Evolutionary conservation across 129 eudicot genomes (phyloP).

Genomic region (Calendula officinalis): DNA sequence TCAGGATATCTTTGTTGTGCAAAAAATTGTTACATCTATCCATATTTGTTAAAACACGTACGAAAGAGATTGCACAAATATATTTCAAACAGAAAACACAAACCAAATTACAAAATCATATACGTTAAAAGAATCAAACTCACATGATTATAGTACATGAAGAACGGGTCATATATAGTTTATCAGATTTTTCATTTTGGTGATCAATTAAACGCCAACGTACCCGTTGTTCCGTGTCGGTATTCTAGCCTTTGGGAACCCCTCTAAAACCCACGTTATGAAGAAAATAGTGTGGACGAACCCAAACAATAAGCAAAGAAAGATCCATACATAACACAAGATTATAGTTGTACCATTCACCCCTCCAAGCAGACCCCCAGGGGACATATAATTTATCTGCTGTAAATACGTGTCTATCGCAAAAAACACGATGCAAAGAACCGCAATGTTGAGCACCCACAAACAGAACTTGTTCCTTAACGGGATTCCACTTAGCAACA

Average conservation of each 20-base stretch:
- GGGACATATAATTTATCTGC: slow-evolving; percentile 26
- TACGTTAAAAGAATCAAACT: slow-evolving; percentile 4
- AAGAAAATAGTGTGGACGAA: slow-evolving; percentile 26
- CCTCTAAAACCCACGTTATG: slow-evolving; percentile 11
- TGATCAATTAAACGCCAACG: background rate
- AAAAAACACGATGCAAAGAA: slow-evolving; percentile 24
- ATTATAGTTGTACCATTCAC: background rate
- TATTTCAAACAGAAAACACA: background rate
- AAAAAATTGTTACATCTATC: too few relatives aligned
- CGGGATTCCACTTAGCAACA: slow-evolving; percentile 33
- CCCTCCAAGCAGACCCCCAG: slow-evolving; percentile 5
- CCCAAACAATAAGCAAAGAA: slow-evolving; percentile 17
- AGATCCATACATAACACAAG: background rate
- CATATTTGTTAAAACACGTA: too few relatives aligned
- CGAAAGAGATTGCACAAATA: background rate
- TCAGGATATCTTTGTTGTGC: too few relatives aligned
- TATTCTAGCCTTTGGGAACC: background rate
- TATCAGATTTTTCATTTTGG: too few relatives aligned
- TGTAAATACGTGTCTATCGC: background rate
- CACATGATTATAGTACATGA: background rate
- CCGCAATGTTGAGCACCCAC: slow-evolving; percentile 31
- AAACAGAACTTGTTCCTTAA: slow-evolving; percentile 27
- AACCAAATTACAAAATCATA: background rate
- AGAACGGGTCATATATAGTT: too few relatives aligned
- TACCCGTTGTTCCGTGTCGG: background rate